Evolutionary conservation across 768 basidiomycete genomes (phyloP).

Genomic region (Lentinula lateritia): DNA sequence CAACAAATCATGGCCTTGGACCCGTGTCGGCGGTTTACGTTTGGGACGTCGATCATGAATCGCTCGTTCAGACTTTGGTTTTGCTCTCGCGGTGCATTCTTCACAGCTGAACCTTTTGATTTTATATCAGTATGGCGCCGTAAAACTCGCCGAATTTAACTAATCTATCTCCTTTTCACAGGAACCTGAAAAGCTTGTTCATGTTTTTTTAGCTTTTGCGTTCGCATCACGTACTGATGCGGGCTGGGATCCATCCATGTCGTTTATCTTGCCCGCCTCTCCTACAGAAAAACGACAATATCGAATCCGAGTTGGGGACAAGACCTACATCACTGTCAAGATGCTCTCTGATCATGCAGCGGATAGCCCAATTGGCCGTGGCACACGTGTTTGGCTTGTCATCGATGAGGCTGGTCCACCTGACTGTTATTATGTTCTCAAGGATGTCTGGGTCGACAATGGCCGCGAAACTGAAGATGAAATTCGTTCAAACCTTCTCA

Average conservation of each 20-base stretch:
- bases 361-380: neutral
- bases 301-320: neutral
- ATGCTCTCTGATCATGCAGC: neutral
- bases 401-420: neutral
- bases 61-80: neutral
- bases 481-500: neutral
- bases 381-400: neutral
- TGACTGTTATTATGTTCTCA: no score
- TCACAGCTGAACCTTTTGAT: neutral
- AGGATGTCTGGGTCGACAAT: neutral
- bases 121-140: neutral
- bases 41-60: neutral
- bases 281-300: neutral
- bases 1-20: neutral
- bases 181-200: neutral
- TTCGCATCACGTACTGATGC: neutral
- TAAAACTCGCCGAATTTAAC: neutral
- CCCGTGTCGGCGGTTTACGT: neutral
- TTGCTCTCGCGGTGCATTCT: neutral
- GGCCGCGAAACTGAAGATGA: neutral
- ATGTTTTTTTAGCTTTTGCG: neutral
- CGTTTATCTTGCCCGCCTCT: neutral
- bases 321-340: neutral
- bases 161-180: neutral
- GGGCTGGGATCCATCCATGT: neutral